A percentile compares a stretch with the other conserved stretches of the same genome.
Conservation (phyloP, 2,329 filamentous ascomycete species). For the Neonectria faginata region DNA sequence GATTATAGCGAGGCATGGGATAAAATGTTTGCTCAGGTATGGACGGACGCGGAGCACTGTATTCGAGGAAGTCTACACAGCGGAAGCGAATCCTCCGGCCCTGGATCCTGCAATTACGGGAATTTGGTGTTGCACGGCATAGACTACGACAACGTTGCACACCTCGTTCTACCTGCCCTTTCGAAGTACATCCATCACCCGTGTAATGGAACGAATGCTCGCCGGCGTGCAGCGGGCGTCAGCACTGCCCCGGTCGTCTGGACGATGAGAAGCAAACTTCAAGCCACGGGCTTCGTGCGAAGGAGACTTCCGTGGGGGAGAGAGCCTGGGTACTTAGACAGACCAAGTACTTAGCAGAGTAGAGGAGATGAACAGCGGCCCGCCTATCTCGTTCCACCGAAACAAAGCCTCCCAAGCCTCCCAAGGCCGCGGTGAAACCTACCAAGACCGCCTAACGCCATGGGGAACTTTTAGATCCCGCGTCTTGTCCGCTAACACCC, state of each 20-base stretch:
- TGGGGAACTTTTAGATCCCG: background rate
- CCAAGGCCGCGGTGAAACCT: background rate
- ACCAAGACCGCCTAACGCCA: conserved; percentile 1
- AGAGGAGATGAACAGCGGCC: background rate
- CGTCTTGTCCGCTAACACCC: conserved; percentile 6
- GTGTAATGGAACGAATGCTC: background rate
- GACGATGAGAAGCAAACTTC: conserved; percentile 8
- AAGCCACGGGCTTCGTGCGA: conserved; percentile 15
- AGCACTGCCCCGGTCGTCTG: conserved; percentile 15
- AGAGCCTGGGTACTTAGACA: too few species aligned
- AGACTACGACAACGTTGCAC: conserved; percentile 32
- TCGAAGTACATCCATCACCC: too few species aligned
- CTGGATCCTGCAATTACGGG: conserved; percentile 18
- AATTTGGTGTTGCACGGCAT: conserved; percentile 30
- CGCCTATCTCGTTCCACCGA: background rate
- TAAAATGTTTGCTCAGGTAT: background rate
- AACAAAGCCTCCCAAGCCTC: background rate
- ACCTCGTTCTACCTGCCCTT: conserved; percentile 3
- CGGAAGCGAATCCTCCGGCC: background rate
- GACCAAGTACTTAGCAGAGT: too few species aligned
- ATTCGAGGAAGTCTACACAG: background rate
- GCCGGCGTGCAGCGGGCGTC: background rate
- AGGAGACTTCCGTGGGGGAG: background rate
- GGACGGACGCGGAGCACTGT: background rate
- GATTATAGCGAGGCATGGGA: background rate